A percentile compares a stretch with the other conserved stretches of the same genome.
phyloP scores from a whole-genome alignment of 202 grass and related monocot genomes.

The Panicum virgatum region DNA sequence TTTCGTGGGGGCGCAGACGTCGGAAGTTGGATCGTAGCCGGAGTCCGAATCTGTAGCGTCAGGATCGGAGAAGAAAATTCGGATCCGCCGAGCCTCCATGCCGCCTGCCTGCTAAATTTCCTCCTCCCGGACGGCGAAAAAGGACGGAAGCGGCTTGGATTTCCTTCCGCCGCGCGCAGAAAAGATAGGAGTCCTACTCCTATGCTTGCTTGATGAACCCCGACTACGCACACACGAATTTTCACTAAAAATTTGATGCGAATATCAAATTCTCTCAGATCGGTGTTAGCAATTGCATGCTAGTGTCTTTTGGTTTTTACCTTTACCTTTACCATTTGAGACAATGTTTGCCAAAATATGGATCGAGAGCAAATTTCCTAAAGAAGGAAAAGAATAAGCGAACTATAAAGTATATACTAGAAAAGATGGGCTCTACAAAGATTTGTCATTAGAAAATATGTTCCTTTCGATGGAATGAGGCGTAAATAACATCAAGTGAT shows the following conservation, averaged over 20 bases:
- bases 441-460: too few species aligned
- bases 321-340: too few species aligned
- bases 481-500: too few species aligned
- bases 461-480: too few species aligned
- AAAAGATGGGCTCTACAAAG: too few species aligned
- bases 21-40: not conserved
- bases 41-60: slow-evolving; percentile 34
- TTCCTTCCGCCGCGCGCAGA: not conserved
- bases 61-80: slow-evolving; percentile 24
- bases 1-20: not conserved
- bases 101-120: not conserved
- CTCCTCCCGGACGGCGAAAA: not conserved
- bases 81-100: slow-evolving; percentile 5
- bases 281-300: too few species aligned
- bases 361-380: too few species aligned
- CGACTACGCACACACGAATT: not conserved
- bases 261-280: too few species aligned
- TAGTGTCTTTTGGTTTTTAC: too few species aligned
- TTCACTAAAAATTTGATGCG: not conserved
- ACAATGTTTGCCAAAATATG: too few species aligned
- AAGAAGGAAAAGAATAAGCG: too few species aligned
- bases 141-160: not conserved
- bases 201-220: not conserved
- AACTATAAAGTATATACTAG: too few species aligned
- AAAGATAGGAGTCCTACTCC: not conserved